Percentiles rank a stretch among this genome's conserved stretches.
These are phyloP conservation scores for Penicillium subrubescens DNA, from an alignment of 495 filamentous ascomycete genomes.

Conservation along the genomic window DNA sequence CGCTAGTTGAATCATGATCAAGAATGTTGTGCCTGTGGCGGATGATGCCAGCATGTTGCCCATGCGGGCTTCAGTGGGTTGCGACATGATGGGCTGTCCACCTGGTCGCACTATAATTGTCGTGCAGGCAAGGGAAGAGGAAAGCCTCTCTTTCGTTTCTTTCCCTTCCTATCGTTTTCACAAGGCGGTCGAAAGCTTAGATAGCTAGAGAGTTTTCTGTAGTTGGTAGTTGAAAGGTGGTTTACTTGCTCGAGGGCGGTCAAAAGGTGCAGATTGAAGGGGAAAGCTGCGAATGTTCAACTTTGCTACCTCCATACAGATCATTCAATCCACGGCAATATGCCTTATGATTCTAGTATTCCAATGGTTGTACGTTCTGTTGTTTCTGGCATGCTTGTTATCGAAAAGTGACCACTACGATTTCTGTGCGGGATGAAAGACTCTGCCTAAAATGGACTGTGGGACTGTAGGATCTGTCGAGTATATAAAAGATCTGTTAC, in stretches of 20 bases:
- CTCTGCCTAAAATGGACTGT: background rate
- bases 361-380: background rate
- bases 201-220: background rate
- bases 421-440: background rate
- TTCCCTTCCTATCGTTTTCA: background rate
- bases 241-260: constrained; percentile 1
- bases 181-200: background rate
- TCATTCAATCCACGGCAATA: background rate
- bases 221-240: background rate
- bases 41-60: constrained; percentile 45
- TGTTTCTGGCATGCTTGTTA: background rate
- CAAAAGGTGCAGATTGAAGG: background rate
- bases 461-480: background rate
- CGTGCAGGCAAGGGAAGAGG: background rate
- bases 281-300: too few species aligned
- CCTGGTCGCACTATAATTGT: background rate
- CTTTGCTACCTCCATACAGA: too few species aligned
- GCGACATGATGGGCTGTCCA: constrained; percentile 4
- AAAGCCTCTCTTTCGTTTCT: background rate
- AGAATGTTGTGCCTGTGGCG: constrained; percentile 72
- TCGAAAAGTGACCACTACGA: background rate
- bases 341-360: background rate
- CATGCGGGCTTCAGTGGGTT: constrained; percentile 19
- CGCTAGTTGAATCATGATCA: constrained; percentile 82
- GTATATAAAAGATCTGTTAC: background rate